These are phyloP conservation scores for Sporormia fimetaria DNA, from an alignment of 495 filamentous ascomycete species.

Conservation along the genomic window DNA sequence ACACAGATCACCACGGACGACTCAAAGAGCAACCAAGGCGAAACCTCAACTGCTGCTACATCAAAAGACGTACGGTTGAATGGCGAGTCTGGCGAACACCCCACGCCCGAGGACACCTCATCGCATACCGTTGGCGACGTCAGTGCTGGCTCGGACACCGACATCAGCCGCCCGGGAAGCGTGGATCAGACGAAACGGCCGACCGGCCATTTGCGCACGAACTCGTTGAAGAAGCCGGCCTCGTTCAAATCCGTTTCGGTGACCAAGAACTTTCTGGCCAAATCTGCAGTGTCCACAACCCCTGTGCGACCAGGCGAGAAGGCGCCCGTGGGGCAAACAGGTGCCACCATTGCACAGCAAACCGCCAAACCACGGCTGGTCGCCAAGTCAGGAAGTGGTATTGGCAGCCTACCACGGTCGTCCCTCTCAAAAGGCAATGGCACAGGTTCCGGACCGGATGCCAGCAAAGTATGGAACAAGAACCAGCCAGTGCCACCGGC, in stretches of 20 bases:
- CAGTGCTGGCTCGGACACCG: constrained; percentile 56
- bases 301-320: constrained; percentile 31
- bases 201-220: constrained; percentile 52
- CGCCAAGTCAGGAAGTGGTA: constrained; percentile 51
- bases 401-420: constrained; percentile 42
- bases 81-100: constrained; percentile 23
- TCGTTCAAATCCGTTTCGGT: constrained; percentile 93
- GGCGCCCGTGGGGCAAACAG: constrained; percentile 40
- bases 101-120: constrained; percentile 10
- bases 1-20: background rate
- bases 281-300: constrained; percentile 37
- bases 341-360: constrained; percentile 36
- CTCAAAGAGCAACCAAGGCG: background rate
- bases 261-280: constrained; percentile 72
- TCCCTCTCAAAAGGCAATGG: constrained; percentile 38
- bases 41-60: constrained; percentile 20
- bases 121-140: constrained; percentile 15
- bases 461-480: constrained; percentile 87
- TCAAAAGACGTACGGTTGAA: constrained; percentile 26
- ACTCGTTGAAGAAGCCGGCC: constrained; percentile 70
- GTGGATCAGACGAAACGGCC: constrained; percentile 40
- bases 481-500: constrained; percentile 76
- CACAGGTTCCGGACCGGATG: constrained; percentile 48
- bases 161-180: constrained; percentile 38
- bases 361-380: constrained; percentile 50